These are phyloP conservation scores for Aegilops speltoides DNA, from an alignment of 176 grass and related monocot species.

Conservation along the genomic window DNA sequence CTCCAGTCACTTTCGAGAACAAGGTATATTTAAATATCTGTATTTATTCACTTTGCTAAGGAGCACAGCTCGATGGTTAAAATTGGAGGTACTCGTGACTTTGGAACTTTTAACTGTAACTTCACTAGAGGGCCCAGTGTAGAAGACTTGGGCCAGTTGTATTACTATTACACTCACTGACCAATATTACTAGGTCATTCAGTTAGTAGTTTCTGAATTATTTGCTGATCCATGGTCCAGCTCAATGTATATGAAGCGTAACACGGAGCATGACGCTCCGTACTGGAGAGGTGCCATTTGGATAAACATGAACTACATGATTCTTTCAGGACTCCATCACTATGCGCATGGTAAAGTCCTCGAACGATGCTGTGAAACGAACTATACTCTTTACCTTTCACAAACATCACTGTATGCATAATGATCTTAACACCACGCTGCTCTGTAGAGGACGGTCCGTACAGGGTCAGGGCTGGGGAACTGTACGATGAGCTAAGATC, in stretches of 20 bases:
- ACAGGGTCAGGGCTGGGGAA: constrained; percentile 50
- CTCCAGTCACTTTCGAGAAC: constrained; percentile 84
- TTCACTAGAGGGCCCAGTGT: neutral
- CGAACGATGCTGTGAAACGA: neutral
- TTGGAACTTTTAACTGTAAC: neutral
- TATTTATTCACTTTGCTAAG: neutral
- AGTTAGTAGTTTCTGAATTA: constrained; percentile 12
- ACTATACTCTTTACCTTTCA: neutral
- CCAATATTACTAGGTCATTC: neutral
- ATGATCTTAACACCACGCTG: constrained; percentile 13
- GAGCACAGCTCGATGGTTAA: neutral
- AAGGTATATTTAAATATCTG: constrained; percentile 51
- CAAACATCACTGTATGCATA: neutral
- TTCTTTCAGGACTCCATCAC: constrained; percentile 85
- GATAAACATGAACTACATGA: constrained; percentile 99
- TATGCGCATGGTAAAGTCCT: constrained; percentile 66
- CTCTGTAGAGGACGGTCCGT: constrained; percentile 74
- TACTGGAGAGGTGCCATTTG: constrained; percentile 99
- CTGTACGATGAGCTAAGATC: constrained; percentile 74
- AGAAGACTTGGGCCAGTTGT: neutral
- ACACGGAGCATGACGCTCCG: constrained; percentile 86
- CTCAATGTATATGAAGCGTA: constrained; percentile 92
- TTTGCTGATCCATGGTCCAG: constrained; percentile 43
- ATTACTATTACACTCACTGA: neutral
- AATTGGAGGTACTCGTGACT: neutral